phyloP scores from a whole-genome alignment of 129 eudicot genomes.

The Chrysanthemum lavandulifolium region DNA sequence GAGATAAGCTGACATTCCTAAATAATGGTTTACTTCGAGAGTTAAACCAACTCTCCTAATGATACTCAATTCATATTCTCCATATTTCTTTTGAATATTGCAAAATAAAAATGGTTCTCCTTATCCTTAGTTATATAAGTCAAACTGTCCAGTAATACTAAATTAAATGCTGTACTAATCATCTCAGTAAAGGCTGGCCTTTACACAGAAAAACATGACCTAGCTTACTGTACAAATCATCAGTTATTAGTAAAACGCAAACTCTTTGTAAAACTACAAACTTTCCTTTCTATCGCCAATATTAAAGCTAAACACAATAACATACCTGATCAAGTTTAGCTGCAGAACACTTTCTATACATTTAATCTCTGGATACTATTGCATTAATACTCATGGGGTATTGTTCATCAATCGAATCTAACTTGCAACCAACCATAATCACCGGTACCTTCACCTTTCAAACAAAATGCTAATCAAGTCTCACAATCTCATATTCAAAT shows the following conservation, averaged over 20 bases:
- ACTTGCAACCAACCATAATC: constrained; percentile 88
- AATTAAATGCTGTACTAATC: no score
- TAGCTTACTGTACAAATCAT: constrained; percentile 32
- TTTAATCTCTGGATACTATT: constrained; percentile 68
- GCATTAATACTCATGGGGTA: constrained; percentile 80
- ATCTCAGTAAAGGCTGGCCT: constrained; percentile 82
- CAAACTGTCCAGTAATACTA: constrained; percentile 9
- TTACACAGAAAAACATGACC: background rate
- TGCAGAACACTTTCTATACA: constrained; percentile 90
- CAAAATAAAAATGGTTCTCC: no score
- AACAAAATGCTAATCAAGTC: background rate
- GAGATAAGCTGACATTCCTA: no score
- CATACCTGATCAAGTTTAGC: constrained; percentile 85
- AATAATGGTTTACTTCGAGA: no score
- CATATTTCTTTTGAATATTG: no score
- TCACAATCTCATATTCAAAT: constrained; percentile 7
- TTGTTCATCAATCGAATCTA: constrained; percentile 74
- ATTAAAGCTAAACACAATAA: constrained; percentile 2
- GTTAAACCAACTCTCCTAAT: no score
- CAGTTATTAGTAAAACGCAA: constrained; percentile 1
- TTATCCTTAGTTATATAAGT: background rate
- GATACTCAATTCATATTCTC: no score
- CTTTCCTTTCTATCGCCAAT: background rate
- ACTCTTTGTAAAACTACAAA: constrained; percentile 5
- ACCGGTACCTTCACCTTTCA: constrained; percentile 78